phyloP scores from a whole-genome alignment of 441 rosid genomes.

The Biscutella auriculata region DNA sequence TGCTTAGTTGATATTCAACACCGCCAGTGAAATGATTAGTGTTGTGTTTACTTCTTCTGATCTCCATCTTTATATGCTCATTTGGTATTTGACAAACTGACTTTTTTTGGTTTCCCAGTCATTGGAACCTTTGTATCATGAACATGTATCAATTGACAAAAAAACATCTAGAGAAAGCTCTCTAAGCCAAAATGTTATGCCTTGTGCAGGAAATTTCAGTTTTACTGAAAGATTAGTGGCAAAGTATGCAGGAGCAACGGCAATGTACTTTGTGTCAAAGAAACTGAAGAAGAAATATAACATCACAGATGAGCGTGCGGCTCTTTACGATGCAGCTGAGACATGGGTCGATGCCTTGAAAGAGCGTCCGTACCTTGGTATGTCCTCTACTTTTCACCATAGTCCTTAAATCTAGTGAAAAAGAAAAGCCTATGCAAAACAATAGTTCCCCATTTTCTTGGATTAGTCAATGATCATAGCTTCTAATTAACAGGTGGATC shows the following conservation, averaged over 20 bases:
- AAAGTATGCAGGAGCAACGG: constrained; percentile 83
- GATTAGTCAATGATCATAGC: background rate
- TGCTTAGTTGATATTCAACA: too few relatives aligned
- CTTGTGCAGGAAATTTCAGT: constrained; percentile 68
- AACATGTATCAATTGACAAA: too few relatives aligned
- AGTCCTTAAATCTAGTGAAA: background rate
- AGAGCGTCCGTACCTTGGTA: constrained; percentile 66
- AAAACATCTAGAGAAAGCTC: background rate
- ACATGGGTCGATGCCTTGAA: constrained; percentile 81
- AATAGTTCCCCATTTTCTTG: background rate
- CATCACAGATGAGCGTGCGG: constrained; percentile 77
- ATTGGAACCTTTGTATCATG: background rate
- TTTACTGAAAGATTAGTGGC: constrained; percentile 70
- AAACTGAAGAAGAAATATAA: constrained; percentile 83
- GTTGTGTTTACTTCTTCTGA: too few relatives aligned
- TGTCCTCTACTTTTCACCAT: constrained; percentile 6
- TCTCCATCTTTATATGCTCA: background rate
- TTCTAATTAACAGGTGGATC: constrained; percentile 45
- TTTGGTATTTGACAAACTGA: too few relatives aligned
- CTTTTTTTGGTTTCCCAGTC: too few relatives aligned
- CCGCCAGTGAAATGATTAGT: too few relatives aligned
- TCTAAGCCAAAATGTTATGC: background rate
- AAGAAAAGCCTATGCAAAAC: background rate
- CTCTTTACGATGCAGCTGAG: constrained; percentile 80
- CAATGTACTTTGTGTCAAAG: constrained; percentile 88